phyloP scores from a whole-genome alignment of 768 basidiomycete genomes.

The Trametes gibbosa region DNA sequence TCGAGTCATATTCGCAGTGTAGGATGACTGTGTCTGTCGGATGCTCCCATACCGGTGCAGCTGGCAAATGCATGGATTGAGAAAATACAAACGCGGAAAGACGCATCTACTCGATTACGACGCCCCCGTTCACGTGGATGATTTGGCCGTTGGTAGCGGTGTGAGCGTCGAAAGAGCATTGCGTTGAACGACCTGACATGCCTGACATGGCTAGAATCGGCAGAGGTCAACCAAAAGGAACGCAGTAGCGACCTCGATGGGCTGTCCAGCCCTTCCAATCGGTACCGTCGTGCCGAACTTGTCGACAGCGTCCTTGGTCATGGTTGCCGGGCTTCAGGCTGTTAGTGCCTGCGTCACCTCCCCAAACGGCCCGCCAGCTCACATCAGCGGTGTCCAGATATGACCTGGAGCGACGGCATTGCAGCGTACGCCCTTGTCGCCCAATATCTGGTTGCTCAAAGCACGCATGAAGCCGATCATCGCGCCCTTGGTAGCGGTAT shows the following conservation, averaged over 20 bases:
- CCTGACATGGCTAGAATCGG: conserved; percentile 46
- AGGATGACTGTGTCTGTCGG: no score
- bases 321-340: conserved; percentile 29
- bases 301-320: conserved; percentile 35
- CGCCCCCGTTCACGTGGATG: conserved; percentile 31
- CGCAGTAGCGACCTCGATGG: conserved; percentile 47
- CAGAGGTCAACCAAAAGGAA: conserved; percentile 48
- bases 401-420: conserved; percentile 41
- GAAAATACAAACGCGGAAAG: not conserved
- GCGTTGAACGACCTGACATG: conserved; percentile 1
- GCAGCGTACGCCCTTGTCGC: conserved; percentile 44
- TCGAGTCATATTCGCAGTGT: no score
- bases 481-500: conserved; percentile 54
- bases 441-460: conserved; percentile 49
- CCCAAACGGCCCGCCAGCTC: not conserved
- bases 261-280: conserved; percentile 49
- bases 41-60: not conserved
- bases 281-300: conserved; percentile 35
- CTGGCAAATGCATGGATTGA: not conserved
- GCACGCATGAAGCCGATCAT: conserved; percentile 47
- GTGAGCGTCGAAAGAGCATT: not conserved
- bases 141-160: conserved; percentile 25
- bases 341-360: not conserved
- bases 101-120: conserved; percentile 27
- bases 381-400: conserved; percentile 50